Base-by-base conservation (phyloP, 805 yeast genomes). In the Candida morakotiae region DNA sequence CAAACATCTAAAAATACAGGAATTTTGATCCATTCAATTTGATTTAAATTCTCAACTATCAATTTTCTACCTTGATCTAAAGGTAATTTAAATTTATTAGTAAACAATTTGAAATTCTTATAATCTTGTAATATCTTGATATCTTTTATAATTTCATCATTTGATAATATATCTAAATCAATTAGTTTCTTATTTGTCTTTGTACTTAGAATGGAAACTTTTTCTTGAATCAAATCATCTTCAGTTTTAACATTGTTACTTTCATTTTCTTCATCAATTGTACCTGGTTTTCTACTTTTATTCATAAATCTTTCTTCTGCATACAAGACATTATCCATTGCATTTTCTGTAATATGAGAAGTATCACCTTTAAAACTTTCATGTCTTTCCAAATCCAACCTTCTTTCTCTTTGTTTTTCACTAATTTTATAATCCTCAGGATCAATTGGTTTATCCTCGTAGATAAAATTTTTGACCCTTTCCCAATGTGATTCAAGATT, bases 1-100 rank as follows among this genome's bases (percentile, higher is more conserved):
- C 83, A 66, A 13, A 82, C 72, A 44, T 79, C 81, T 32, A 89
- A 68, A 46, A 76, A 78, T 2, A 83, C 81, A 0, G 93, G 84
- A 29, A 85, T 72, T 53, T 89, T 87, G 34, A 76, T 64, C 96
- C 96, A 89, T 2, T 72, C 68, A 17, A 91, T 55, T 15, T 57
- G 48, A 56, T 86, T 84, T 52, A 89, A 64, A 44, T 75, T 73
- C 2, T 67, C 53, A 23, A 76, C 54, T 26, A 82, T 80, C 11
- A 47, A 47, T 28, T 39, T 40, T 42, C 77, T 54, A 9, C 63
- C 61, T 1, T 55, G 40, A 39, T 61, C 67, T 39, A 74, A 44
- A 5, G 69, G 61, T 23, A 67, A 50, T 28, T 43, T 43, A n/a
- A 15, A 15, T 18, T 44, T 32, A 5, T 48, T 44, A 13, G 47